Percentiles rank a stretch among this genome's conserved stretches.
Evolutionary conservation across 208 protist species (phyloP).

Genomic region (Herpetomonas tarakana): DNA sequence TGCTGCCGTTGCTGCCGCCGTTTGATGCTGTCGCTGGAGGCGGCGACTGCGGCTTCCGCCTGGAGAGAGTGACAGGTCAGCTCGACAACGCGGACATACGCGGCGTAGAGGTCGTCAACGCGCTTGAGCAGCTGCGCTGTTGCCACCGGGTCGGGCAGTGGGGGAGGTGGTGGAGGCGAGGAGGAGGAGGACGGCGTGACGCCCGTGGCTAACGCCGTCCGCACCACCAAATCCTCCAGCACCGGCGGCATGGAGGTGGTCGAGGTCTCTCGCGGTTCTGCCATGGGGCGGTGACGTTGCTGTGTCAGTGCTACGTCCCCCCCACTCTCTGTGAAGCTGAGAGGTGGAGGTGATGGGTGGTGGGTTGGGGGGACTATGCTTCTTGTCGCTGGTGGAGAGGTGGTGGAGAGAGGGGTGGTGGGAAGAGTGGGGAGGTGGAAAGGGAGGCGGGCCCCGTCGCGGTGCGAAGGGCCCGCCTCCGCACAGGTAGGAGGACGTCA

Average conservation of each 20-base stretch:
- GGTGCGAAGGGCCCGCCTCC: too few species aligned
- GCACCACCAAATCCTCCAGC: background rate
- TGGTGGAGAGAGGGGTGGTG: too few species aligned
- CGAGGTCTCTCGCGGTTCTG: background rate
- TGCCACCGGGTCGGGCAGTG: slow-evolving; percentile 7
- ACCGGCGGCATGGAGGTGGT: slow-evolving; percentile 3
- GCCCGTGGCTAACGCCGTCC: background rate
- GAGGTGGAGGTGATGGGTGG: too few species aligned
- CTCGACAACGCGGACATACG: slow-evolving; percentile 30
- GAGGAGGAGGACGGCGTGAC: background rate
- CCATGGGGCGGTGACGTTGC: background rate
- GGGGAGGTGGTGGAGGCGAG: background rate
- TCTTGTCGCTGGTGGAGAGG: too few species aligned
- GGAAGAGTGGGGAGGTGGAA: too few species aligned
- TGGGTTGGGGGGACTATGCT: too few species aligned
- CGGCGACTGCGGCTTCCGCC: background rate
- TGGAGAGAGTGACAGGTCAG: slow-evolving; percentile 1
- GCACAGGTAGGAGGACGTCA: too few species aligned
- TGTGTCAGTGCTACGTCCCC: too few species aligned
- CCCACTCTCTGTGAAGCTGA: background rate
- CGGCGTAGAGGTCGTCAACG: slow-evolving; percentile 23
- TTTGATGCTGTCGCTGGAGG: slow-evolving; percentile 6
- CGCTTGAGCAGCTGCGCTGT: slow-evolving; percentile 33
- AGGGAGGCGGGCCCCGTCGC: too few species aligned
- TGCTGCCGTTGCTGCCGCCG: slow-evolving; percentile 3